Base-by-base conservation (phyloP, 2,329 filamentous ascomycete genomes). In the Didymosphaeria variabile region DNA sequence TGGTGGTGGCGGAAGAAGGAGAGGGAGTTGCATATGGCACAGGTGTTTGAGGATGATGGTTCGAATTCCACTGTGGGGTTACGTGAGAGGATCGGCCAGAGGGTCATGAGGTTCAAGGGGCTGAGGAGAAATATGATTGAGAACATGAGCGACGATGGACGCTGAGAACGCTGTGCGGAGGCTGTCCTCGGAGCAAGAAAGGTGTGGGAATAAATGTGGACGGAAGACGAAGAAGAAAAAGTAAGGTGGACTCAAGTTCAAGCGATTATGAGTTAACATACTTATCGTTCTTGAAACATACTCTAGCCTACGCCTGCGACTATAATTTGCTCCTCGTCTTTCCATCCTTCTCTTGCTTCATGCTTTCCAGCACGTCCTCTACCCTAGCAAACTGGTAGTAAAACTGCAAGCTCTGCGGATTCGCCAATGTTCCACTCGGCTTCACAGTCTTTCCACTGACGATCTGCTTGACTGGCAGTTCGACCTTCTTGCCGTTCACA, bases 401-500 rank as follows among this genome's bases (percentile, higher is more conserved):
- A 71, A 85, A 94, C 34, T 93, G 84, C 60, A 95, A 77, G 65
- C 90, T 91, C 70, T 90, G 79, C 0, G 92, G 92, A 71, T 96
- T 95, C 56, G 91, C 79, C 70, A 95, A 77, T 4, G 91, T 94
- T 1, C 91, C 91, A 52, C 89, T 92, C 0, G 91, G 86, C 77
- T 90, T 92, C 72, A 95, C 86, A 26, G 80, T 86, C 68, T 88
- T 87, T 0, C 92, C 92, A 0, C 87, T 92, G 0, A 95, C 89
- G 64, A 95, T 95, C 72, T 92, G 90, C 80, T 95, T 95, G 32
- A 95, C 90, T 0, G 91, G 91, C 55, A 95, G 70, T 75, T 95
- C 92, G 4, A 95, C 92, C 77, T 95, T 95, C 76, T 95, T 95
- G 53, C 92, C 79, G 73, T 94, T 95, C 64, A 95, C 88, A 0